Conservation (phyloP, 106 monocot species). For the Vanilla planifolia region DNA sequence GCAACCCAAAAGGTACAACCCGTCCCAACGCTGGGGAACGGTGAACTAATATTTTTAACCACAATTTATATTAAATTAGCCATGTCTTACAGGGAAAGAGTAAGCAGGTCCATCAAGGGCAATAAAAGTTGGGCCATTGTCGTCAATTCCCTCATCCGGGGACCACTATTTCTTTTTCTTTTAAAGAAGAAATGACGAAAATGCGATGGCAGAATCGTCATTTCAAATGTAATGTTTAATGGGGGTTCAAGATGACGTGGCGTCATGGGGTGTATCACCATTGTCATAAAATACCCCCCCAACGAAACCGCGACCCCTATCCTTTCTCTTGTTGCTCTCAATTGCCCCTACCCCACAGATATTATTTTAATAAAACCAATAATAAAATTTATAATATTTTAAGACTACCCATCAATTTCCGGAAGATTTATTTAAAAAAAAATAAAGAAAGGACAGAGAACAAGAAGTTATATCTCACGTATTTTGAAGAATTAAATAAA, state of each 20-base stretch:
- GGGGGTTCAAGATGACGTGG: not conserved
- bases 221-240: not conserved
- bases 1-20: not conserved
- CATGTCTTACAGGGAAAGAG: not conserved
- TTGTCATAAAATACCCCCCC: not conserved
- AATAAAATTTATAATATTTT: no score
- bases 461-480: no score
- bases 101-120: not conserved
- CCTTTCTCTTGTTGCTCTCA: not conserved
- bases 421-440: no score
- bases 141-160: not conserved
- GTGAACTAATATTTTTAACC: not conserved
- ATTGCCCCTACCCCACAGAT: not conserved
- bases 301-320: not conserved
- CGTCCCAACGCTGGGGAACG: not conserved
- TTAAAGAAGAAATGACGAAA: not conserved
- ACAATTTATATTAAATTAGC: not conserved
- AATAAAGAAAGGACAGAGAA: no score
- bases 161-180: not conserved
- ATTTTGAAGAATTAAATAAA: no score
- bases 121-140: not conserved
- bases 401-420: no score
- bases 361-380: no score
- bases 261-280: slow-evolving; percentile 1
- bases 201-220: not conserved